Base-by-base conservation (phyloP, 2,329 filamentous ascomycete genomes). In the Trichoderma harzianum region DNA sequence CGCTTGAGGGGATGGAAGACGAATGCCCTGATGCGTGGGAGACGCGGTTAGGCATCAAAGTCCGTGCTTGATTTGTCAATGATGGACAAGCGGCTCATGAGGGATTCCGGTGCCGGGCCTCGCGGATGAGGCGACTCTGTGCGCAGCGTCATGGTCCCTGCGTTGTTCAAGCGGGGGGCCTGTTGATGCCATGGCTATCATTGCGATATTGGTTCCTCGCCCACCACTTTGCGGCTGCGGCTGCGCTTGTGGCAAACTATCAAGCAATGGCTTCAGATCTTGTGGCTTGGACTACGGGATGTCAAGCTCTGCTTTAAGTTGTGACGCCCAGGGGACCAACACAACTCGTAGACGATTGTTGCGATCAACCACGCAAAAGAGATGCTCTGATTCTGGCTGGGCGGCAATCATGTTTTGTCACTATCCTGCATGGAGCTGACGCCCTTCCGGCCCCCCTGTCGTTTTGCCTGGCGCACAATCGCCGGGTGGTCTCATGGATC, bases 381-480 rank as follows among this genome's bases (percentile, higher is more conserved):
- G 36, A 12, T 16, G 32, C 68, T 63, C 60, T 62, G 36, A 11
- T 24, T 69, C 30, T 28, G 4, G 34, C 55, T 24, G 66, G 8
- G 16, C 43, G 43, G 30, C 51, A 36, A 32, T 61, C 60, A 51
- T 39, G 61, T 64, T 70, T 63, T 57, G 57, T 26, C 39, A 18
- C 68, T 47, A 32, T 70, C 51, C 51, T 64, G 58, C 60, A 64
- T 64, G 43, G 47, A 57, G 18, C 58, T 58, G 60, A 12, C 58
- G 61, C 34, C 60, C 60, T 51, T 64, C 68, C 68, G 65, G 36
- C 18, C 68, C 68, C 68, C 68, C 68, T 55, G 58, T 70, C 60
- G 51, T 7, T 60, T 34, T 34, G 21, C 53, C 47, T 34, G 32
- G 26, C 28, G 64, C 57, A 14, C n/a, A 32, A 26, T 32, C 18